A percentile compares a stretch with the other conserved stretches of the same genome.
phyloP scores from a whole-genome alignment of 805 yeast genomes.

The Candida silvatica region DNA sequence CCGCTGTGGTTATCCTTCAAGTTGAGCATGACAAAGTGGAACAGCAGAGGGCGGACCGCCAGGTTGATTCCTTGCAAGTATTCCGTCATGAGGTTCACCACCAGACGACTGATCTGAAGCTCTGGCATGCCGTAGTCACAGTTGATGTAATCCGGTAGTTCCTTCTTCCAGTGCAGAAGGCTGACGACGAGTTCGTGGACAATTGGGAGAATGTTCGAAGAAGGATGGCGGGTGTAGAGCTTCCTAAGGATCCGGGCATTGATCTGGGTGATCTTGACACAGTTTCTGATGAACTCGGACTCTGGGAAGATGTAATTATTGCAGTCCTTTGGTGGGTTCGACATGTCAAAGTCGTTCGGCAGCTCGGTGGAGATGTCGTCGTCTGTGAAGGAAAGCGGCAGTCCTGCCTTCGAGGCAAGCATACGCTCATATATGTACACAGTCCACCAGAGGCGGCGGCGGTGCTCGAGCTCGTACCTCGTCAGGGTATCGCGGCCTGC shows the following conservation, averaged over 20 bases:
- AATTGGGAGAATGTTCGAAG: constrained; percentile 65
- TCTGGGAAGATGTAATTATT: constrained; percentile 68
- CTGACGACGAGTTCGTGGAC: constrained; percentile 63
- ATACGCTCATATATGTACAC: constrained; percentile 45
- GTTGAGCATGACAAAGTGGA: constrained; percentile 67
- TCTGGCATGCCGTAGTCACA: constrained; percentile 52
- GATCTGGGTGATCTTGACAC: constrained; percentile 72
- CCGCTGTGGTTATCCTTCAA: constrained; percentile 37
- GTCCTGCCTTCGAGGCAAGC: constrained; percentile 76
- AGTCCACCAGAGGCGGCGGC: constrained; percentile 31
- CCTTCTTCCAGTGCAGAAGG: constrained; percentile 57
- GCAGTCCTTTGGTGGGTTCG: constrained; percentile 49
- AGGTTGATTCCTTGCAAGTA: constrained; percentile 76
- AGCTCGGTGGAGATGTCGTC: constrained; percentile 73
- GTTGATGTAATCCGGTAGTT: constrained; percentile 53
- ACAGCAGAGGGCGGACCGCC: constrained; percentile 68
- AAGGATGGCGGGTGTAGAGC: constrained; percentile 68
- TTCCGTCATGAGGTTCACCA: constrained; percentile 72
- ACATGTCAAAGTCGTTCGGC: constrained; percentile 65
- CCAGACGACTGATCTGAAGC: constrained; percentile 52
- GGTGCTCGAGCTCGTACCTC: constrained; percentile 46
- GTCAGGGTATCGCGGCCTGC: constrained; percentile 55
- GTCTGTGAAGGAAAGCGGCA: constrained; percentile 72
- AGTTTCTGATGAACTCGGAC: constrained; percentile 66
- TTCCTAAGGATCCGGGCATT: constrained; percentile 66